Percentiles rank a stretch among this genome's conserved stretches.
phyloP scores from a whole-genome alignment of 1,139 yeast genomes.

The Geotrichum reessii region DNA sequence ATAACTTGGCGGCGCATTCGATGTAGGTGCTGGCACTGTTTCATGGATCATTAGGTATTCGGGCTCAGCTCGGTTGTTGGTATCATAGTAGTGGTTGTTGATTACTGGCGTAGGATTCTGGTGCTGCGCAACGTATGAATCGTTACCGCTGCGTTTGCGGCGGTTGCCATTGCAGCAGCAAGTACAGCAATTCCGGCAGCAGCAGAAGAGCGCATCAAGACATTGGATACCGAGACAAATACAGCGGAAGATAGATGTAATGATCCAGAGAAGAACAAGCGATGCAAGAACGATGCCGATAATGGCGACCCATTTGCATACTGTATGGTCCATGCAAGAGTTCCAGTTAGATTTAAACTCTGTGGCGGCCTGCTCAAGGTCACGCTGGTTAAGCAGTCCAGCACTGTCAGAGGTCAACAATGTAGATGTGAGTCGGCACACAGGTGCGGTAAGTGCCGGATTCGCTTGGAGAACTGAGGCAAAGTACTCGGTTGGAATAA shows the following conservation, averaged over 20 bases:
- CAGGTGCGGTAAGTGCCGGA: background rate
- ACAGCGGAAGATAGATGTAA: constrained; percentile 40
- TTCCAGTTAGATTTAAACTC: constrained; percentile 46
- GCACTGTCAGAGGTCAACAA: background rate
- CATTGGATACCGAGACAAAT: constrained; percentile 40
- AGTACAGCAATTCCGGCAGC: constrained; percentile 27
- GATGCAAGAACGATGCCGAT: constrained; percentile 62
- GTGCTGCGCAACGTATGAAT: constrained; percentile 1
- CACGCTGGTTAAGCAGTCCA: background rate
- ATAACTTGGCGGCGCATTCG: background rate
- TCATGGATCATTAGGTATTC: constrained; percentile 5
- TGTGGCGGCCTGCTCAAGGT: background rate
- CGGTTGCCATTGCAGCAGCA: constrained; percentile 6
- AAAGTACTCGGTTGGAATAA: background rate
- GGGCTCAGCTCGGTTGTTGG: constrained; percentile 1
- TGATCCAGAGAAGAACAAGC: constrained; percentile 36
- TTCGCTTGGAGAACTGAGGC: background rate
- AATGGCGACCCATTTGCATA: constrained; percentile 72
- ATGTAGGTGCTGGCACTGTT: background rate
- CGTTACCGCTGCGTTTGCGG: background rate
- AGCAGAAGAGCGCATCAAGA: constrained; percentile 40
- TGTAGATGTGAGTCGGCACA: background rate
- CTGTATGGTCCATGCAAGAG: constrained; percentile 69
- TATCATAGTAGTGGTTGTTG: constrained; percentile 9
- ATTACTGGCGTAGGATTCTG: constrained; percentile 3